A percentile compares a stretch with the other conserved stretches of the same genome.
phyloP scores from a whole-genome alignment of 108 stramenopile genomes.

The Conticribra guillardii region DNA sequence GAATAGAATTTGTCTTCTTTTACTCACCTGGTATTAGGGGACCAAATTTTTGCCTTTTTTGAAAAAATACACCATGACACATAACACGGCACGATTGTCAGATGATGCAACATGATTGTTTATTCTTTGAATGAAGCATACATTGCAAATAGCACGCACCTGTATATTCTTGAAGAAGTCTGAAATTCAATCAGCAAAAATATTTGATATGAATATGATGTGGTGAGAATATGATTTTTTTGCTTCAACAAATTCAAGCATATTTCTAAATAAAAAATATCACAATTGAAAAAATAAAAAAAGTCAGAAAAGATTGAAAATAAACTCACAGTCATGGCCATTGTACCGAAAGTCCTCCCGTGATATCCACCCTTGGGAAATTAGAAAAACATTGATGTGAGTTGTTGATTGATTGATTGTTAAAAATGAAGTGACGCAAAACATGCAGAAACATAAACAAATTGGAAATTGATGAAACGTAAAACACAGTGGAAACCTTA shows the following conservation, averaged over 20 bases:
- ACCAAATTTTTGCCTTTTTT: conserved; percentile 26
- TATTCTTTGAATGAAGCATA: background rate
- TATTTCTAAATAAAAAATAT: background rate
- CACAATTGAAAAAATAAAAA: background rate
- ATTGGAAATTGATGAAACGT: background rate
- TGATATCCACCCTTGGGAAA: conserved; percentile 70
- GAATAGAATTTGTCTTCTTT: too few relatives aligned
- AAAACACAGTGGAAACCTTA: background rate
- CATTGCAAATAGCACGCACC: conserved; percentile 2
- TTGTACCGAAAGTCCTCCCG: conserved; percentile 72
- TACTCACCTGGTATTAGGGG: conserved; percentile 19
- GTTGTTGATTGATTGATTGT: too few relatives aligned
- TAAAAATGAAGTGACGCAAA: too few relatives aligned
- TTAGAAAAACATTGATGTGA: too few relatives aligned
- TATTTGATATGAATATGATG: too few relatives aligned
- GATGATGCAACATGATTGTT: background rate
- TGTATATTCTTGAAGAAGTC: conserved; percentile 42
- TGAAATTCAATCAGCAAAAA: conserved; percentile 1
- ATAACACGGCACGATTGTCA: background rate
- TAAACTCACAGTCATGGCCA: conserved; percentile 67
- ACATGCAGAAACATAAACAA: background rate
- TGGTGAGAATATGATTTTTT: too few relatives aligned
- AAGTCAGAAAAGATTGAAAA: background rate
- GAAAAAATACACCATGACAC: too few relatives aligned
- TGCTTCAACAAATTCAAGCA: background rate